Conservation (phyloP, 2,329 filamentous ascomycete genomes). For the Sporothrix curviconia region DNA sequence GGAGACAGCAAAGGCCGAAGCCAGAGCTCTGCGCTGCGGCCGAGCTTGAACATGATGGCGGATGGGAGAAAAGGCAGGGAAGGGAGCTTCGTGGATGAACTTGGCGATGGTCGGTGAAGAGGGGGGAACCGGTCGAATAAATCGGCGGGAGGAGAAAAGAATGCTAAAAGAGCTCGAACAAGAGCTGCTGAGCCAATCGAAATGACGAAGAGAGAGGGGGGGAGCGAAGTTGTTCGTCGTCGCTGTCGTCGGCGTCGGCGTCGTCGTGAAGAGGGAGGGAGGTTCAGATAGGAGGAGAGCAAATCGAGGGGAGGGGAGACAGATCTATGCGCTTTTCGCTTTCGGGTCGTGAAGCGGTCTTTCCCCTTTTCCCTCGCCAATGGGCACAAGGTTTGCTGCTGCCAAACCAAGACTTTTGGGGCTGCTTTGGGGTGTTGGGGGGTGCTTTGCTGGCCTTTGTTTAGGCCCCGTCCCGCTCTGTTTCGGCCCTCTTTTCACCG, state of each 20-base stretch:
- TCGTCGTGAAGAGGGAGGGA: not conserved
- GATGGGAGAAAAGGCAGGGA: not conserved
- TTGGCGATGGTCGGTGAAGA: not conserved
- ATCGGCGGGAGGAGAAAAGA: not conserved
- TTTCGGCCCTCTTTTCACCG: conserved; percentile 17
- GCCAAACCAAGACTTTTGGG: no score
- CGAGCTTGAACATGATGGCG: conserved; percentile 75
- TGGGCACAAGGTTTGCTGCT: no score
- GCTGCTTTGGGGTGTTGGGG: no score
- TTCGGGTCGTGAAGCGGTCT: no score
- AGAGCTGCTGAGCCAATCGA: not conserved
- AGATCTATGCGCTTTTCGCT: conserved; percentile 2
- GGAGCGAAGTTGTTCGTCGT: not conserved
- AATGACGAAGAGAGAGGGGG: not conserved
- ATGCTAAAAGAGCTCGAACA: not conserved
- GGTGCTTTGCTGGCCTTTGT: not conserved
- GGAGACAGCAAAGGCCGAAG: conserved; percentile 70
- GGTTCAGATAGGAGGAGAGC: not conserved
- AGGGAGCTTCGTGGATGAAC: not conserved
- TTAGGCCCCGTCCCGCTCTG: not conserved
- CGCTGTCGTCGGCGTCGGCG: not conserved
- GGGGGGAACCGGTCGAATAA: conserved; percentile 2
- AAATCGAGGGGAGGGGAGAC: no score
- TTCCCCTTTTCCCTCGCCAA: no score
- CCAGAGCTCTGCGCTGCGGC: conserved; percentile 73